Evolutionary conservation across 2,329 filamentous ascomycete species (phyloP).

Genomic region (Aspergillus quadricinctus): DNA sequence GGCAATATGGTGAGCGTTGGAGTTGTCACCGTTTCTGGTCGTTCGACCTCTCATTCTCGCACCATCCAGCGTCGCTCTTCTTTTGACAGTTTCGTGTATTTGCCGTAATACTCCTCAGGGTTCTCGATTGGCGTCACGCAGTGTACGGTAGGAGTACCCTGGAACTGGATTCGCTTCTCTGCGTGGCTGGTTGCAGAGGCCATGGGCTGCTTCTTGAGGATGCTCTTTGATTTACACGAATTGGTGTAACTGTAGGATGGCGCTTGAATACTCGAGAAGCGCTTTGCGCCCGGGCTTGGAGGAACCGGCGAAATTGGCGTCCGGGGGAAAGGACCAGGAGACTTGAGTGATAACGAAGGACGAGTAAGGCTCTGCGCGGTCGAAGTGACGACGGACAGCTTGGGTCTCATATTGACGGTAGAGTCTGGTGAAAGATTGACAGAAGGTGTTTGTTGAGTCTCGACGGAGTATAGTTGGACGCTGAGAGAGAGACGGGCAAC

Average conservation of each 20-base stretch:
- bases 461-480: slow-evolving; percentile 1
- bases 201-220: slow-evolving; percentile 42
- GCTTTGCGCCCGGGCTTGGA: slow-evolving; percentile 38
- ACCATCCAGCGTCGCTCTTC: slow-evolving; percentile 46
- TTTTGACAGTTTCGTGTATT: slow-evolving; percentile 41
- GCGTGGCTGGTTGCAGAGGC: slow-evolving; percentile 11
- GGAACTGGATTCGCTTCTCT: slow-evolving; percentile 42
- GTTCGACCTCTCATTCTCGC: slow-evolving; percentile 26
- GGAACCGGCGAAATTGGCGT: slow-evolving; percentile 42
- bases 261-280: slow-evolving; percentile 39
- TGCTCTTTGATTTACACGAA: slow-evolving; percentile 43
- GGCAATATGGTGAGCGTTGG: not conserved
- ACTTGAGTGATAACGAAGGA: slow-evolving; percentile 41
- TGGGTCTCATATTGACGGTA: slow-evolving; percentile 44
- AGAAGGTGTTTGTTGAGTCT: slow-evolving; percentile 5
- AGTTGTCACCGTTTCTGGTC: not conserved
- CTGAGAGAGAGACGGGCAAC: slow-evolving; percentile 4
- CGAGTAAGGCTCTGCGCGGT: slow-evolving; percentile 31
- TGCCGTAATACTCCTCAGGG: slow-evolving; percentile 46
- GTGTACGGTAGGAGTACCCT: slow-evolving; percentile 41
- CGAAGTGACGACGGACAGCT: slow-evolving; percentile 46
- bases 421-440: slow-evolving; percentile 22
- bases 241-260: slow-evolving; percentile 43
- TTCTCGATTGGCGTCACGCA: slow-evolving; percentile 48
- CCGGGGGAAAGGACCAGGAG: slow-evolving; percentile 37